Conservation (phyloP, 164 flowering plant species). For the Amborella trichopoda region DNA sequence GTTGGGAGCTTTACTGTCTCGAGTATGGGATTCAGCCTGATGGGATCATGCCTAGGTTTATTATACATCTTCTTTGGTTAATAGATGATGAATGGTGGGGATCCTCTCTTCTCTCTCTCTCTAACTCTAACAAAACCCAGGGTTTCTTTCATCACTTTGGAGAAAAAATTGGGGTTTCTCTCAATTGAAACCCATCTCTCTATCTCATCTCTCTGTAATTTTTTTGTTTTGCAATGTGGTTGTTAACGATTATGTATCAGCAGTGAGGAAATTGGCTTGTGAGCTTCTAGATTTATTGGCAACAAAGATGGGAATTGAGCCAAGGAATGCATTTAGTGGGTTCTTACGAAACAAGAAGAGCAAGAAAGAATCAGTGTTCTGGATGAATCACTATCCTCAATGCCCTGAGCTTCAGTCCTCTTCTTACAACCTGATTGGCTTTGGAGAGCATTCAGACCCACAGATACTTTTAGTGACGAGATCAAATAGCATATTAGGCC, state of each 20-base stretch:
- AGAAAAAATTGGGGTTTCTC: too few species aligned
- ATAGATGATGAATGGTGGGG: too few species aligned
- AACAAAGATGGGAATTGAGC: conserved; percentile 40
- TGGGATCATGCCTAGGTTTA: conserved; percentile 61
- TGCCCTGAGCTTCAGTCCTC: conserved; percentile 40
- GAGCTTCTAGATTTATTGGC: conserved; percentile 54
- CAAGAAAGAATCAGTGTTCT: conserved; percentile 63
- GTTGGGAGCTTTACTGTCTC: conserved; percentile 54
- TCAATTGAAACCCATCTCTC: too few species aligned
- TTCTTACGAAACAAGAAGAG: conserved; percentile 49
- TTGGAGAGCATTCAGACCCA: conserved; percentile 98
- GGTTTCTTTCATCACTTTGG: too few species aligned
- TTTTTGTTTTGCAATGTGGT: conserved; percentile 21
- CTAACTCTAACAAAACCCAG: too few species aligned
- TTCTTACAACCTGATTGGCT: conserved; percentile 48
- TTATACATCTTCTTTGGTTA: too few species aligned
- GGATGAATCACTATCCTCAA: conserved; percentile 86
- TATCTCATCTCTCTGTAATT: too few species aligned
- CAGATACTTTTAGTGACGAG: conserved; percentile 71
- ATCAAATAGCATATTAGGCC: conserved; percentile 72
- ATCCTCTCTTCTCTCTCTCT: too few species aligned
- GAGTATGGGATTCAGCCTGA: conserved; percentile 54
- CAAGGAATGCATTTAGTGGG: conserved; percentile 40
- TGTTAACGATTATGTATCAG: conserved; percentile 31
- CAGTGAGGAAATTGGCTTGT: conserved; percentile 38